phyloP scores from a whole-genome alignment of 495 filamentous ascomycete genomes.

The Articulospora tetracladia region DNA sequence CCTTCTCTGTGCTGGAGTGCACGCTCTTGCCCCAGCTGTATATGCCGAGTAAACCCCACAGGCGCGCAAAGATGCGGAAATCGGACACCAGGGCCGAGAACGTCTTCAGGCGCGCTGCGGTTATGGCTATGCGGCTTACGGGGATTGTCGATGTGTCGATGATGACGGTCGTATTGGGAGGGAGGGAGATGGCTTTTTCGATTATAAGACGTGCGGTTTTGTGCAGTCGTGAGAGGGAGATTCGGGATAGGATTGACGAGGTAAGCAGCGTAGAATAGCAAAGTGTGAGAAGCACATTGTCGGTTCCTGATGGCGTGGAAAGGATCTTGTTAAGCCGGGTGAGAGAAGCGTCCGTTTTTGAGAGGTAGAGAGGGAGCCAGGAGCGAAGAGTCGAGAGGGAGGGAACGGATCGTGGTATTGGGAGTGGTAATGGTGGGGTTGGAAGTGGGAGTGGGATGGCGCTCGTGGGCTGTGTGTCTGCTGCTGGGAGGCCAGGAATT shows the following conservation, averaged over 20 bases:
- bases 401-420: neutral
- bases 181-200: conserved; percentile 17
- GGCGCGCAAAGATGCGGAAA: conserved; percentile 66
- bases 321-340: conserved; percentile 52
- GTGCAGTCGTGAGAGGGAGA: conserved; percentile 18
- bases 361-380: conserved; percentile 29
- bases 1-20: conserved; percentile 19
- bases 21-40: conserved; percentile 66
- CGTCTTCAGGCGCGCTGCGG: conserved; percentile 41
- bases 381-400: conserved; percentile 16
- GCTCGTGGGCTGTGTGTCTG: conserved; percentile 16
- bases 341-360: conserved; percentile 42
- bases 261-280: conserved; percentile 60
- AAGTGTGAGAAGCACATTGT: conserved; percentile 56
- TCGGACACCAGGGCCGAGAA: conserved; percentile 55
- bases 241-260: conserved; percentile 32
- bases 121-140: conserved; percentile 29
- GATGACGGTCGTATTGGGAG: conserved; percentile 21
- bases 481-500: conserved; percentile 8
- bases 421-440: conserved; percentile 11
- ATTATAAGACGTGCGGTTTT: conserved; percentile 10
- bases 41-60: conserved; percentile 76
- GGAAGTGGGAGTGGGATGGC: conserved; percentile 22
- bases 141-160: conserved; percentile 30
- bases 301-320: conserved; percentile 54